Evolutionary conservation across 108 stramenopile genomes (phyloP), one percentile per base, ranked within the genome.

Genomic region (Thalassiosira profunda): DNA sequence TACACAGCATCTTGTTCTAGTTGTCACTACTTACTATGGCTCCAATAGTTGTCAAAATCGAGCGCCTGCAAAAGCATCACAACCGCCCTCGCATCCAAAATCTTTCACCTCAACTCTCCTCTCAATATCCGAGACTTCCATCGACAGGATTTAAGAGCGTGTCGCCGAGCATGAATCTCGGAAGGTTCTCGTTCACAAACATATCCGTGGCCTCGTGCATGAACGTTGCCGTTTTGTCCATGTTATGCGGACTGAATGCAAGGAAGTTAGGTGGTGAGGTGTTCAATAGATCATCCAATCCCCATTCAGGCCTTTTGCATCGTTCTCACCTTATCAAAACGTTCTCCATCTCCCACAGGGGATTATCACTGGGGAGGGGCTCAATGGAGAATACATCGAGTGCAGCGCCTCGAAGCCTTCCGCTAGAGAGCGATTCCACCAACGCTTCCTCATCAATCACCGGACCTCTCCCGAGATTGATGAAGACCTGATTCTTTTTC

Each of bases 131-230:
- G 3, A 73, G 56, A n/a, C 38, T 38, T 5, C 66, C 44, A 64
- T 93, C 88, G 12, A 89, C 88, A 3, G 79, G 88, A 63, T 93
- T 93, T 35, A 93, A 56, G 17, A 93, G 34, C 25, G 73, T 42
- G 57, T 89, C 81, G 7, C 90, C 90, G 20, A 72, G 63, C 23
- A 92, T 56, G 42, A 85, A 92, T 34, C 90, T 56, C 9, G 86
- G 85, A 0, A 91, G 51, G 56, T 91, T 88, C 53, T 91, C 90
- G 6, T 67, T 69, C 3, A 91, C 79, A 48, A 91, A 91, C 56
- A 91, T 86, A 64, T 87, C 73, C 0, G 90, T 88, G 12, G 86
- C 85, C 41, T 91, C 90, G 31, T 84, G 79, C 90, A 91, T 88
- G 51, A 92, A 92, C n/a, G 91, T 92, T 44, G 69, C 76, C 0